Evolutionary conservation across 2,329 filamentous ascomycete species (phyloP), one percentile per base, ranked within the genome.

Genomic region (Colletotrichum theobromicola): DNA sequence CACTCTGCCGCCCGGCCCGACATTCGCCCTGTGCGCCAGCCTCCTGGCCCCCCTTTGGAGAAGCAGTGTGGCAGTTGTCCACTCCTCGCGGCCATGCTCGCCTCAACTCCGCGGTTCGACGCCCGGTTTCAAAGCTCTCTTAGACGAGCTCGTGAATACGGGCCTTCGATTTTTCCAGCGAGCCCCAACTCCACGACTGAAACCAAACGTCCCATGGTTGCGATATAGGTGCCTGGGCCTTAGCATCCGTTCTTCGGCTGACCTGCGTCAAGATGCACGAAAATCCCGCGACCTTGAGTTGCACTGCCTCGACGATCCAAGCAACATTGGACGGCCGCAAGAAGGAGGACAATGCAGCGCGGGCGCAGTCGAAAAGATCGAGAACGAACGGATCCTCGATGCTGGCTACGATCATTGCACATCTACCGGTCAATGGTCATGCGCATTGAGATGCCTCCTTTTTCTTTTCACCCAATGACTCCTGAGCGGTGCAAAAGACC

Each of bases 121-220:
- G 26, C 62, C 46, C 26, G 28, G 72, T 74, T 74, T 74, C 72
- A 72, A 46, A 34, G 35, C 37, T 42, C 62, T 63, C n/a, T 21
- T 46, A 46, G 42, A 46, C 42, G 42, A 46, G 72, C 55, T 72
- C 32, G 34, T 62, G 62, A 65, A 71, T 66, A 71, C 67, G 61
- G 67, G 71, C 61, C 72, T 74, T 67, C 34, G 55, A 57, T 58
- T 63, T 46, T 67, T 72, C 72, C 62, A 67, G 16, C 42, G 37
- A 70, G 21, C 53, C 53, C 55, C 62, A 66, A 57, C 68, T 57
- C 68, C 68, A 74, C 62, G 72, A 71, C 68, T 74, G 72, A 74
- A 72, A 74, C 72, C 62, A 61, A 62, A 67, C 61, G 69, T 71
- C 63, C 55, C 72, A 74, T 72, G 72, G 72, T 63, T 42, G 57